These are phyloP conservation scores for Geotrichum histeridarum DNA, from an alignment of 1,139 yeast species.

Conservation along the genomic window DNA sequence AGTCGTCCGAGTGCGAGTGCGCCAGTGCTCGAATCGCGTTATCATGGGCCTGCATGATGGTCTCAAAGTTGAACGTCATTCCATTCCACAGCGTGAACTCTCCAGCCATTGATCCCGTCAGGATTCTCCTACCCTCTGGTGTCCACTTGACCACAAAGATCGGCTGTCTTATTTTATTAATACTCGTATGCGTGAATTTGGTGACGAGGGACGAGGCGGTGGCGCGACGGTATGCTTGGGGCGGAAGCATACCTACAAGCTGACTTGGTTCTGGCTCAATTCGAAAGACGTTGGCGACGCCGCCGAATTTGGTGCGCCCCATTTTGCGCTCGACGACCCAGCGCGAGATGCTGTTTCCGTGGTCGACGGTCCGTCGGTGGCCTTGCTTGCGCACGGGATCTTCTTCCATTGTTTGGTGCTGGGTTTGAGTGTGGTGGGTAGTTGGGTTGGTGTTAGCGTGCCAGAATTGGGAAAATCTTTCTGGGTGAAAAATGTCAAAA, in stretches of 20 bases:
- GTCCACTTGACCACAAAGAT: slow-evolving; percentile 93
- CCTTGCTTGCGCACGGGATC: slow-evolving; percentile 42
- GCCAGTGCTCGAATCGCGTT: slow-evolving; percentile 73
- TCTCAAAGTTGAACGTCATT: slow-evolving; percentile 88
- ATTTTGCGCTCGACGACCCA: slow-evolving; percentile 58
- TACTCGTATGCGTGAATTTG: slow-evolving; percentile 84
- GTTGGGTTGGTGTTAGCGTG: background rate
- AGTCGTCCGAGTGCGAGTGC: slow-evolving; percentile 87
- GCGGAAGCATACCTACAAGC: slow-evolving; percentile 67
- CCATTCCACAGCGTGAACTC: slow-evolving; percentile 98
- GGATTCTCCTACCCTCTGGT: slow-evolving; percentile 86
- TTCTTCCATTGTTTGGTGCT: slow-evolving; percentile 24
- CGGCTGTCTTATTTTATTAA: slow-evolving; percentile 87
- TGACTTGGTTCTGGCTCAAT: slow-evolving; percentile 76
- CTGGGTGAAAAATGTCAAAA: background rate
- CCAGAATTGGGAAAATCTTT: background rate
- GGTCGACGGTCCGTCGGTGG: slow-evolving; percentile 80
- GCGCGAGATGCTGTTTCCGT: slow-evolving; percentile 76
- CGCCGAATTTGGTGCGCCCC: slow-evolving; percentile 35
- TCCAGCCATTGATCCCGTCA: slow-evolving; percentile 89
- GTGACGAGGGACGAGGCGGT: slow-evolving; percentile 48
- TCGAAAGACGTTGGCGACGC: slow-evolving; percentile 32
- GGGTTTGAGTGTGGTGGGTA: background rate
- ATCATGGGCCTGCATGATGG: slow-evolving; percentile 98
- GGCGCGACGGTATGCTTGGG: slow-evolving; percentile 52